A percentile compares a stretch with the other conserved stretches of the same genome.
Conservation (phyloP, 139 green algal species). For the Chlamydomonas sphaeroides region DNA sequence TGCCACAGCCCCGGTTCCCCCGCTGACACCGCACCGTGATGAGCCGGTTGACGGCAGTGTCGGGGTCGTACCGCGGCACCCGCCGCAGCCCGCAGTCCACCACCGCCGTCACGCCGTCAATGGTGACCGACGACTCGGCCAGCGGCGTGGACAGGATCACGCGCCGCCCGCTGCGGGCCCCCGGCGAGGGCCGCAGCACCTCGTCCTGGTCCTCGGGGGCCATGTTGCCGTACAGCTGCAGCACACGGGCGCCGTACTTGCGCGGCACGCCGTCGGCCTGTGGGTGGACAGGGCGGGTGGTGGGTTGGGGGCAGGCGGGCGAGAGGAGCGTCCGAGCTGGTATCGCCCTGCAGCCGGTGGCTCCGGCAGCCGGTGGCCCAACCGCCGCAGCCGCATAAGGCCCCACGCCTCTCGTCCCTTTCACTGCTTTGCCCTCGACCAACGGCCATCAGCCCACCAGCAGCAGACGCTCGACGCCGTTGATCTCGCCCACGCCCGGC, state of each 20-base stretch:
- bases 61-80: constrained; percentile 50
- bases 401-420: too few species aligned
- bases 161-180: constrained; percentile 21
- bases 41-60: constrained; percentile 58
- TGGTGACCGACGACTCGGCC: constrained; percentile 72
- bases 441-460: neutral
- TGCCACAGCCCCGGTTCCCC: too few species aligned
- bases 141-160: constrained; percentile 78
- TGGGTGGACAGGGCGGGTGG: too few species aligned
- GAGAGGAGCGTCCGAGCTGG: too few species aligned
- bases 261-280: neutral
- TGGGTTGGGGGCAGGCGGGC: too few species aligned
- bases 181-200: constrained; percentile 44
- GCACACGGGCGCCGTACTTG: constrained; percentile 41
- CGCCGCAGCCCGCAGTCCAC: constrained; percentile 70
- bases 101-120: constrained; percentile 74
- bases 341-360: too few species aligned
- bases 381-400: too few species aligned
- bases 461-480: constrained; percentile 40
- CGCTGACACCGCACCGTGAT: constrained; percentile 31
- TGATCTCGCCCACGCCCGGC: constrained; percentile 70
- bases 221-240: constrained; percentile 71
- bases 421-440: neutral
- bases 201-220: constrained; percentile 62
- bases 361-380: too few species aligned